These are phyloP conservation scores for Chamaecrista fasciculata DNA, from an alignment of 306 rosid genomes.

Conservation along the genomic window DNA sequence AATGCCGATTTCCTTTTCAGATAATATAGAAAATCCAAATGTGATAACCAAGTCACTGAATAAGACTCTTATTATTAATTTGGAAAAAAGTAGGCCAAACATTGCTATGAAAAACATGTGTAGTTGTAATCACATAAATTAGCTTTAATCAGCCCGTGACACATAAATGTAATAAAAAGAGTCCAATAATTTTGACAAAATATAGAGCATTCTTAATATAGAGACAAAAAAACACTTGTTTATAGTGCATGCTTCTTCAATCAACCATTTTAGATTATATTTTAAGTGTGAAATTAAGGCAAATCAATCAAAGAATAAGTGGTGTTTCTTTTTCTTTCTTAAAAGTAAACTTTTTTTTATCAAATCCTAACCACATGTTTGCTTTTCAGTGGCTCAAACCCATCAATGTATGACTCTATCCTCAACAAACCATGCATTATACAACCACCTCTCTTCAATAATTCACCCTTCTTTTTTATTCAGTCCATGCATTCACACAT, in stretches of 20 bases:
- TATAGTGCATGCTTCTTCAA: background rate
- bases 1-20: too few relatives aligned
- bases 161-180: background rate
- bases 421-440: constrained; percentile 25
- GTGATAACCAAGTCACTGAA: too few relatives aligned
- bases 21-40: background rate
- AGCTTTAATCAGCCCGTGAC: background rate
- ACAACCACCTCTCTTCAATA: constrained; percentile 26
- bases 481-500: too few relatives aligned
- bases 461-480: constrained; percentile 24
- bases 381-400: constrained; percentile 16
- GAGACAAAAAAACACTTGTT: background rate
- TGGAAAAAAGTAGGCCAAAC: background rate
- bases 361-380: constrained; percentile 25
- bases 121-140: background rate
- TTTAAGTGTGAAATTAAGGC: background rate
- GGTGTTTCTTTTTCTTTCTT: constrained; percentile 19
- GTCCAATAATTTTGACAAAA: background rate
- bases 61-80: too few relatives aligned
- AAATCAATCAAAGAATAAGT: constrained; percentile 18
- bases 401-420: constrained; percentile 2
- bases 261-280: background rate
- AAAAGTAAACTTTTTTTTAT: constrained; percentile 18
- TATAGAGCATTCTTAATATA: background rate
- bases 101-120: background rate